These are phyloP conservation scores for Boletus patriciae DNA, from an alignment of 768 basidiomycete genomes.

Conservation along the genomic window DNA sequence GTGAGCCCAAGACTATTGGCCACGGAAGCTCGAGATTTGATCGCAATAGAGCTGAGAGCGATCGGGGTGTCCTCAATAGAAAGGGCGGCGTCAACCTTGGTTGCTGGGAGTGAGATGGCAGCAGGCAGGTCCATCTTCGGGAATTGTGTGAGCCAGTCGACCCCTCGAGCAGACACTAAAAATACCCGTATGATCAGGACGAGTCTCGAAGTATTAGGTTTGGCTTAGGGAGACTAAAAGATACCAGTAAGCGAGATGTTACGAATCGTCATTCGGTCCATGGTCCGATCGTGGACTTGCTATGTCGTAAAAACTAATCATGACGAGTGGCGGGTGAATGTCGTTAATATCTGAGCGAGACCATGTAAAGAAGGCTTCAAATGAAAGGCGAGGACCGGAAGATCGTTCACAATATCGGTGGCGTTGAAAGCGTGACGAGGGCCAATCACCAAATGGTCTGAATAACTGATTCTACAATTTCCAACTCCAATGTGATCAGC, in stretches of 20 bases:
- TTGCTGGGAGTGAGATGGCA: not conserved
- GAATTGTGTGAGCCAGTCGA: not conserved
- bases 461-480: not conserved
- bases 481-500: not conserved
- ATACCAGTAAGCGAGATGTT: too few relatives aligned
- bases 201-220: too few relatives aligned
- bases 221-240: too few relatives aligned
- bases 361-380: not conserved
- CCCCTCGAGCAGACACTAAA: not conserved
- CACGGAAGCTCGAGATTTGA: slow-evolving; percentile 1
- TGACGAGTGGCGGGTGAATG: too few relatives aligned
- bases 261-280: too few relatives aligned
- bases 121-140: not conserved
- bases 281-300: too few relatives aligned
- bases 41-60: slow-evolving; percentile 1
- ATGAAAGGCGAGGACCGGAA: not conserved
- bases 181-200: too few relatives aligned
- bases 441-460: not conserved
- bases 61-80: slow-evolving; percentile 1
- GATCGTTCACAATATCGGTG: not conserved
- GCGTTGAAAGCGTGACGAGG: not conserved
- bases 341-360: not conserved
- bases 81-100: not conserved
- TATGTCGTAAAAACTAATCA: too few relatives aligned
- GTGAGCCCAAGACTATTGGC: not conserved